These are phyloP conservation scores for Penstemon eatonii DNA, from an alignment of 257 asterid species.

Conservation along the genomic window DNA sequence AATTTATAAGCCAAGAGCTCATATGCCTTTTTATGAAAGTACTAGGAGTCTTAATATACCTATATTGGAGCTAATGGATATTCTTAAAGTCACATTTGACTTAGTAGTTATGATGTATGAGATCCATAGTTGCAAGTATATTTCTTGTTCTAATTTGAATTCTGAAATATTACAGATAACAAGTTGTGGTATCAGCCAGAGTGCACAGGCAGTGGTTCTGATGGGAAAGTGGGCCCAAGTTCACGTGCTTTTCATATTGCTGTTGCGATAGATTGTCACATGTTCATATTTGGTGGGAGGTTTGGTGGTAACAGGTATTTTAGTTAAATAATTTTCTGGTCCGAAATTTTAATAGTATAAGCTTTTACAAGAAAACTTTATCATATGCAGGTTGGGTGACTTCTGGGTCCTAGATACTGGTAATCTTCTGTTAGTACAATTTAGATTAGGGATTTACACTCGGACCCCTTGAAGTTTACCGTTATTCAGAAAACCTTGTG, in stretches of 20 bases:
- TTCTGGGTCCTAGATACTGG: conserved; percentile 99
- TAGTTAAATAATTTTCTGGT: conserved; percentile 8
- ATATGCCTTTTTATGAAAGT: conserved; percentile 6
- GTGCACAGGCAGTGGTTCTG: conserved; percentile 80
- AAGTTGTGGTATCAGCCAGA: conserved; percentile 89
- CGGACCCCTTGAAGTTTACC: too few species aligned
- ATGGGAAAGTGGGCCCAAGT: conserved; percentile 78
- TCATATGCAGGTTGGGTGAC: conserved; percentile 82
- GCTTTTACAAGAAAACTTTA: conserved; percentile 23
- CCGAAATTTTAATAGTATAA: conserved; percentile 1
- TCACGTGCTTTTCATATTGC: conserved; percentile 93
- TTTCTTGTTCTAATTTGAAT: conserved; percentile 22
- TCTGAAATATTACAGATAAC: conserved; percentile 64
- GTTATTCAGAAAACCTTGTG: too few species aligned
- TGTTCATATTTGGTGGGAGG: conserved; percentile 97
- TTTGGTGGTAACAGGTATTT: conserved; percentile 78
- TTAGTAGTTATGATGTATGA: background rate
- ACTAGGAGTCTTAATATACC: conserved; percentile 5
- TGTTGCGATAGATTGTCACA: conserved; percentile 85
- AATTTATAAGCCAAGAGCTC: background rate
- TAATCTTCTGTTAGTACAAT: conserved; percentile 34
- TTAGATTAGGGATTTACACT: background rate
- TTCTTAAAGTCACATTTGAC: conserved; percentile 12
- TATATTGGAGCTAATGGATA: background rate
- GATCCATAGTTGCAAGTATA: background rate